Base-by-base conservation (phyloP, 768 basidiomycete species). In the Macrolepiota fuliginosa region DNA sequence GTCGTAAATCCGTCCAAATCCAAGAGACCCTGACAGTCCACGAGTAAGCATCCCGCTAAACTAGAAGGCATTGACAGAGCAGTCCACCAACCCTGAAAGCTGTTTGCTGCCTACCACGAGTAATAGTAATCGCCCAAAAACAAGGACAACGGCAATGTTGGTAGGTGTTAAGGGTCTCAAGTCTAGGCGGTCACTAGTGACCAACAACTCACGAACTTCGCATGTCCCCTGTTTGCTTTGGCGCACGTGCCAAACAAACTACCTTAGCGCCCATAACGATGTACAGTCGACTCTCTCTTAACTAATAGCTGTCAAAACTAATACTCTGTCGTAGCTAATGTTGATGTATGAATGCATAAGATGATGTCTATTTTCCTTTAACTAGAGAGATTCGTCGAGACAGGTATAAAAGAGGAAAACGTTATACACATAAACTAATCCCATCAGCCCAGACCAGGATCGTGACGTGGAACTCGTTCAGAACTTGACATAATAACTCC, bases 201-300 rank as follows among this genome's bases (percentile, higher is more conserved):
- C 47, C 22, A 49, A 49, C 19, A 15, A 58, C 57, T 36, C 52
- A 47, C 35, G 36, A 12, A 24, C 35, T 39, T 37, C 40, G 40
- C 59, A 46, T 54, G 59, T 37, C 52, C 35, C 32, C n/a, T 61
- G 60, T 61, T 61, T 61, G 54, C 39, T 19, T 45, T 37, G 32
- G 53, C 54, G 60, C 52, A 15, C 46, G n/a, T n/a, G 46, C 60
- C 60, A 61, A 61, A 61, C 54, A 61, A 61, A 35, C 13, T 1
- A 9, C 27, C n/a, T 51, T 11, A 35, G 19, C n/a, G 5, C 54
- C 40, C 24, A 40, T 27, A 4, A 17, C 22, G 2, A 47, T 19
- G 11, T n/a, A n/a, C n/a, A n/a, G n/a, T n/a, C n/a, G n/a, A n/a
- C n/a, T n/a, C n/a, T n/a, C n/a, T n/a, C n/a, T n/a, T n/a, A n/a